phyloP scores from a whole-genome alignment of 2,329 filamentous ascomycete genomes.

The Colletotrichum sp. region DNA sequence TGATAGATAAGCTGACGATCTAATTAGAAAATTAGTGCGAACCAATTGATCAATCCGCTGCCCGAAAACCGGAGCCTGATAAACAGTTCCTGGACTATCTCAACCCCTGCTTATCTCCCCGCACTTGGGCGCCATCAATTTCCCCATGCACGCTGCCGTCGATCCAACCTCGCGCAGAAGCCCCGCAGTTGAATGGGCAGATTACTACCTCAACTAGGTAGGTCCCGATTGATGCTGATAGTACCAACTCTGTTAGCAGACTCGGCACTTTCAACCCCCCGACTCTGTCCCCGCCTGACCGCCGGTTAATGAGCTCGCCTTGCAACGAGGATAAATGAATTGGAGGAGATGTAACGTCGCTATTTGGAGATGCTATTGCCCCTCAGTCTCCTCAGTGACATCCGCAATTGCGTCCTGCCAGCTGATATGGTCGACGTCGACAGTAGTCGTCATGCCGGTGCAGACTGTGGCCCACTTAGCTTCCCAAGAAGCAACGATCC shows the following conservation, averaged over 20 bases:
- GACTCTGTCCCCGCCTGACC: background rate
- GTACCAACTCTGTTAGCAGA: background rate
- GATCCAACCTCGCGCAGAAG: background rate
- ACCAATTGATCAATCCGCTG: background rate
- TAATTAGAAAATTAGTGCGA: background rate
- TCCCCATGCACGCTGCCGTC: background rate
- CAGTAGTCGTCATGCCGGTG: background rate
- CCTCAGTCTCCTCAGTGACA: background rate
- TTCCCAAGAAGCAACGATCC: background rate
- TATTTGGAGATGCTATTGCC: background rate
- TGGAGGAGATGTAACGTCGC: slow-evolving; percentile 13
- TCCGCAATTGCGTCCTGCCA: background rate
- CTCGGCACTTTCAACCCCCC: background rate
- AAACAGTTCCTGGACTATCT: background rate
- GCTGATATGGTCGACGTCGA: background rate
- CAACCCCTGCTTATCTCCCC: slow-evolving; percentile 18
- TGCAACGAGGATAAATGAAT: background rate
- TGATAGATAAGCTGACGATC: background rate
- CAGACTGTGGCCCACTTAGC: background rate
- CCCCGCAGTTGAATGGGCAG: background rate
- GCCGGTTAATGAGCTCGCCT: background rate
- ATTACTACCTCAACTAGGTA: background rate
- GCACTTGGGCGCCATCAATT: background rate
- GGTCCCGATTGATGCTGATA: background rate
- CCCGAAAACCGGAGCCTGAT: background rate